Conservation (phyloP, 179 eudicot species). For the Beta corolliflora region DNA sequence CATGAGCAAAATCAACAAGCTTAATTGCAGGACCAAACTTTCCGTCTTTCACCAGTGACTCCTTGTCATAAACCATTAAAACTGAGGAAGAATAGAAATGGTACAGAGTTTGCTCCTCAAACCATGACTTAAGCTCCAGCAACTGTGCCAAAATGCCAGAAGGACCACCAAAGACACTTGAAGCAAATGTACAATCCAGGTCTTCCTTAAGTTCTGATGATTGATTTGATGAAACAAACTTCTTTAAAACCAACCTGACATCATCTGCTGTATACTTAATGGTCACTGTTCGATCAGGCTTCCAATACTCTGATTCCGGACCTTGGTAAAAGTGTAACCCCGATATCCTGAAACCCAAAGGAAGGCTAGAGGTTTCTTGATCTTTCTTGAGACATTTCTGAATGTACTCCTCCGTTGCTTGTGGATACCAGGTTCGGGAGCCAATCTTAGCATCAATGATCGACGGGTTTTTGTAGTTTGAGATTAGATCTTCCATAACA, state of each 20-base stretch:
- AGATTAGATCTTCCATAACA: constrained; percentile 56
- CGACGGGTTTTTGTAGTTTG: constrained; percentile 49
- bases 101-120: constrained; percentile 75
- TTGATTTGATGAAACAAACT: constrained; percentile 60
- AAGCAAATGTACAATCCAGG: constrained; percentile 61
- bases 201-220: constrained; percentile 25
- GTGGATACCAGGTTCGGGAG: constrained; percentile 76
- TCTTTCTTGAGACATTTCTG: constrained; percentile 68
- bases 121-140: constrained; percentile 83
- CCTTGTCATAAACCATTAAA: constrained; percentile 60
- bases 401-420: constrained; percentile 64
- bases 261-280: constrained; percentile 44
- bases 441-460: constrained; percentile 80
- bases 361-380: constrained; percentile 46
- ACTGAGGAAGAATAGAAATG: constrained; percentile 67
- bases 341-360: constrained; percentile 69
- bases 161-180: constrained; percentile 61
- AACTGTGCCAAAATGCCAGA: constrained; percentile 69
- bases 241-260: constrained; percentile 53
- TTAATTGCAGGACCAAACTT: constrained; percentile 48
- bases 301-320: constrained; percentile 59
- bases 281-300: constrained; percentile 42
- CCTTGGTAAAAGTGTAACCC: constrained; percentile 54
- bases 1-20: constrained; percentile 94
- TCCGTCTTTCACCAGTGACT: constrained; percentile 35